Percentiles rank a stretch among this genome's conserved stretches.
Conservation (phyloP, 768 basidiomycete genomes). For the Vararia minispora region DNA sequence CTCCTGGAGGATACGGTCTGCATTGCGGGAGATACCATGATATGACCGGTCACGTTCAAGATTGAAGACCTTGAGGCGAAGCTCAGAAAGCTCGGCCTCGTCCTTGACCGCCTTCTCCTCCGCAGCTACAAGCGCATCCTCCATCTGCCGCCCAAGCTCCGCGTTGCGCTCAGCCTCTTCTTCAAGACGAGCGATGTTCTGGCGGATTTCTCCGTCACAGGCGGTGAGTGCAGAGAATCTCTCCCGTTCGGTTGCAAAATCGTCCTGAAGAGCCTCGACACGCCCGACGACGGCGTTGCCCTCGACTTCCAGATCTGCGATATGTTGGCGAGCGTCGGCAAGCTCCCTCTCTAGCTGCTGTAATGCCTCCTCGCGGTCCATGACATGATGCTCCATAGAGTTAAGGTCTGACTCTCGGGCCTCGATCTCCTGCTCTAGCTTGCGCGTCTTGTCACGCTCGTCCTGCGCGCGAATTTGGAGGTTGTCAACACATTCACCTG, state of each 20-base stretch:
- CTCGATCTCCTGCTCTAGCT: conserved; percentile 29
- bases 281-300: conserved; percentile 39
- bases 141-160: conserved; percentile 55
- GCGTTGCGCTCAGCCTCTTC: conserved; percentile 38
- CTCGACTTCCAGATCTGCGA: conserved; percentile 52
- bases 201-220: conserved; percentile 24
- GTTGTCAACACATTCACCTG: conserved; percentile 40
- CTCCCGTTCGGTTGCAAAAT: conserved; percentile 36
- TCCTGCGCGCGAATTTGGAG: conserved; percentile 48
- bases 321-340: conserved; percentile 34
- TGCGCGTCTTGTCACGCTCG: conserved; percentile 32
- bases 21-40: conserved; percentile 19
- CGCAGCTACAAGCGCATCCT: conserved; percentile 64
- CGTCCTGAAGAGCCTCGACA: conserved; percentile 44
- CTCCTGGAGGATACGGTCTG: conserved; percentile 22
- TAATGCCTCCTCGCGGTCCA: conserved; percentile 12
- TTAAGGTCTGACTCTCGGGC: conserved; percentile 19
- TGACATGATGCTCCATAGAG: conserved; percentile 13
- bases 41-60: conserved; percentile 38
- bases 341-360: conserved; percentile 20
- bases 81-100: conserved; percentile 37
- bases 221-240: conserved; percentile 33
- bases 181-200: conserved; percentile 11
- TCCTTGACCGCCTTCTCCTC: conserved; percentile 62
- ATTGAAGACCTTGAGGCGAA: conserved; percentile 38